Base-by-base conservation (phyloP, 2,329 filamentous ascomycete genomes). In the Lecanoromycetidae sp. region DNA sequence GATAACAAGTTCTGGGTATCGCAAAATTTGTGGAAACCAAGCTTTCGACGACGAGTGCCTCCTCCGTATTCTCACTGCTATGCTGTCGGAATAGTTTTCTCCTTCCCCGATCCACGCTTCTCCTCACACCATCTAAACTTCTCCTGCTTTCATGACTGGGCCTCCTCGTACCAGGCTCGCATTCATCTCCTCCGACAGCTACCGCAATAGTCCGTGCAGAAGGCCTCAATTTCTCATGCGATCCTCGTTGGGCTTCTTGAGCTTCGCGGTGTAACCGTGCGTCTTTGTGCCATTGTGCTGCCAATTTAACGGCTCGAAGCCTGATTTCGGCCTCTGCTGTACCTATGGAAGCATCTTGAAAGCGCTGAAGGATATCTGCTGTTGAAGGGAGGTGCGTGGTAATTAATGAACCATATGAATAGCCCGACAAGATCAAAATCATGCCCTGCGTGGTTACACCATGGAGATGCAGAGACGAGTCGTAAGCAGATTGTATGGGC, bases 381-480 rank as follows among this genome's bases (percentile, higher is more conserved):
- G 81, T 51, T 7, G 61, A 53, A 0, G 87, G 85, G 0, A 94
- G 72, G 48, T 82, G 78, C 0, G 76, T 79, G 2, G 86, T 79
- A 32, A 96, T 76, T 58, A 94, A 75, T 4, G 87, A 85, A 35
- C 91, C 91, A 62, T 95, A 95, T 0, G 87, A 94, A 62, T 95
- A 95, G 10, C 88, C 88, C 2, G 76, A 82, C 5, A 91, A 69
- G 4, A 94, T 56, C 0, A 80, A 53, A 27, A 59, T 56, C 12
- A 66, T 52, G 15, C 38, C 36, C 6, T 20, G 30, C 37, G 20
- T 30, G 17, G 20, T 33, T 5, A 23, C 15, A 13, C 10, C 19
- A 4, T 33, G 5, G 2, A 42, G 15, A 12, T 22, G 17, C 7
- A 22, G 17, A 15, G 17, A 23, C 5, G 15, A 15, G 10, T 51